These are phyloP conservation scores for Xerocomellus intermedius DNA, from an alignment of 768 basidiomycete species.

Conservation along the genomic window DNA sequence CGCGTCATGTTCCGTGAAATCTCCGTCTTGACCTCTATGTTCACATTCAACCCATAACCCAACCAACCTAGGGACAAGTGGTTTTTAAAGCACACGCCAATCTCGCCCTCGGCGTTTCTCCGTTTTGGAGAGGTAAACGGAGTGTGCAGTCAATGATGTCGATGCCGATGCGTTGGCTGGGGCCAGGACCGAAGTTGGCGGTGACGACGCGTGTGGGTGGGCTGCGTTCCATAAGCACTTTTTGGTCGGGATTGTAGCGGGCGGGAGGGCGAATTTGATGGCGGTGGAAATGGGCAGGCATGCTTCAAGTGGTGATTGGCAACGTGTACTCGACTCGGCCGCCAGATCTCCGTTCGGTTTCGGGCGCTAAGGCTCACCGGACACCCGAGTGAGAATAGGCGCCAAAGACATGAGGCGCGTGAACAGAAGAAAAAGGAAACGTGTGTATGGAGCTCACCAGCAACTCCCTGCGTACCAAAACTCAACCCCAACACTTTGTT, in stretches of 20 bases:
- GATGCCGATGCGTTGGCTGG: conserved; percentile 82
- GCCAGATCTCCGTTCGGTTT: too few species aligned
- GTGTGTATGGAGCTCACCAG: background rate
- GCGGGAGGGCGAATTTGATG: conserved; percentile 82
- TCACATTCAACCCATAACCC: background rate
- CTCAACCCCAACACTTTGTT: background rate
- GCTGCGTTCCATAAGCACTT: conserved; percentile 98
- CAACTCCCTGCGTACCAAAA: background rate
- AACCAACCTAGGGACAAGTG: conserved; percentile 60
- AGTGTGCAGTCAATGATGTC: conserved; percentile 90
- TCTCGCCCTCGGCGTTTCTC: conserved; percentile 88
- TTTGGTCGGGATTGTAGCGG: conserved; percentile 66
- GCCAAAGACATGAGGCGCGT: background rate
- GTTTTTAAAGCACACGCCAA: conserved; percentile 95
- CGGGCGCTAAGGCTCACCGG: too few species aligned
- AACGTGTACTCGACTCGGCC: too few species aligned
- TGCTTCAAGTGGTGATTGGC: background rate
- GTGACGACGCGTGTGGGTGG: conserved; percentile 89
- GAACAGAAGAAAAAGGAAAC: background rate
- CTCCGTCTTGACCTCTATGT: conserved; percentile 45
- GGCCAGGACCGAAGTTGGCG: conserved; percentile 80
- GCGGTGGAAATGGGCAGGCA: conserved; percentile 38
- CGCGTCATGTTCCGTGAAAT: conserved; percentile 54
- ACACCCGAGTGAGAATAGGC: background rate
- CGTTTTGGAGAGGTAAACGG: conserved; percentile 83